Conservation (phyloP, 2,329 filamentous ascomycete species). For the Alternaria atra region DNA sequence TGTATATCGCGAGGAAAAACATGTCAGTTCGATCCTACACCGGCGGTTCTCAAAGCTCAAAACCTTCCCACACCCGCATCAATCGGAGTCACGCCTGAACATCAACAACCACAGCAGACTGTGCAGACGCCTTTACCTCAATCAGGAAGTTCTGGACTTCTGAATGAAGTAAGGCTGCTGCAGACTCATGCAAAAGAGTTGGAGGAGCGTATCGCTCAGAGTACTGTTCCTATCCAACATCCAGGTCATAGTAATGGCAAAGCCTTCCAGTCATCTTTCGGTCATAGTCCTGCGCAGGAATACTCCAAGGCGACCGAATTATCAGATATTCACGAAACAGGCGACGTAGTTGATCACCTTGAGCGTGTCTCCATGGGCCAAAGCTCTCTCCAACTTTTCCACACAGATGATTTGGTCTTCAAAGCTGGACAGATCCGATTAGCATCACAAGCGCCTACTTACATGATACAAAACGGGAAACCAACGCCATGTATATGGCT, state of each 20-base stretch:
- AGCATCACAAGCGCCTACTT: not conserved
- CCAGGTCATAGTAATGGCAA: not conserved
- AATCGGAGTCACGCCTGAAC: not conserved
- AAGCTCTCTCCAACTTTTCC: not conserved
- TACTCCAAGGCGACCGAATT: too few species aligned
- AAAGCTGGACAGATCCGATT: not conserved
- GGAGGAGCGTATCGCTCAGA: not conserved
- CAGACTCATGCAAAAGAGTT: not conserved
- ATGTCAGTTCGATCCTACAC: constrained; percentile 21
- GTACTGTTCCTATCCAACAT: not conserved
- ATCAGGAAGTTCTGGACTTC: not conserved
- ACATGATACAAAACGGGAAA: not conserved
- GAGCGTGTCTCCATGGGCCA: not conserved
- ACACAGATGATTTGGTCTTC: not conserved
- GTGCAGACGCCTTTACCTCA: not conserved
- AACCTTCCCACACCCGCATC: not conserved
- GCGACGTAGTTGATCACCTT: not conserved
- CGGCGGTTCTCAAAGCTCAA: not conserved
- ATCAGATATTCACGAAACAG: not conserved
- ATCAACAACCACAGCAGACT: not conserved
- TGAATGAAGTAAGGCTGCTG: not conserved
- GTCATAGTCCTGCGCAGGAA: too few species aligned
- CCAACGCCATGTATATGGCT: not conserved
- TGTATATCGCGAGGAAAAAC: constrained; percentile 31
- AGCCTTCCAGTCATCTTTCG: too few species aligned